Base-by-base conservation (phyloP, 2,329 filamentous ascomycete species). In the Ascochyta rabiei region DNA sequence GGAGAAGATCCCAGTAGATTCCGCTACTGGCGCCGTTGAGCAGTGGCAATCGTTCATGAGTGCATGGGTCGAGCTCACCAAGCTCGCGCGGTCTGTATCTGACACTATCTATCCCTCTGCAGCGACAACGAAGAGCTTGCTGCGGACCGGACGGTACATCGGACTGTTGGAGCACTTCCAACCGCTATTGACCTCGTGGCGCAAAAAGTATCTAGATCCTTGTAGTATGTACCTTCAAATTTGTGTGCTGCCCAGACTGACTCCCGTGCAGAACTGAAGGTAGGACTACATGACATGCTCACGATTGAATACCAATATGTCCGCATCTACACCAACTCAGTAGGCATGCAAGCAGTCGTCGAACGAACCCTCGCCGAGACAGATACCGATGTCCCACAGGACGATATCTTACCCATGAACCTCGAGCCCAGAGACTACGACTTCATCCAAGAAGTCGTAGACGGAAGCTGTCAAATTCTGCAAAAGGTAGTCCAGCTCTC, bases 311-410 rank as follows among this genome's bases (percentile, higher is more conserved):
- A 77, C 41, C 74, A 79, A 28, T 78, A 78, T 42, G 71, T 77
- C 1, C 65, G 76, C 2, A 75, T 77, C 15, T 79, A 77, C 48
- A 76, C 75, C 34, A 80, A 80, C 41, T 78, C 76, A 0, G 75
- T 84, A 6, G 82, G 81, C 2, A 81, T 85, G 69, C 82, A 85
- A 66, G 82, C 82, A 2, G 79, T 84, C 3, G 81, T 84, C 3
- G 82, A 84, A 54, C 79, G 81, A n/a, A 79, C 77, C 1, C 70
- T 82, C n/a, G 70, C 71, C 6, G 72, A 75, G 46, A 68, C 70
- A 19, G 72, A 76, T 56, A 69, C 70, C 4, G 70, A 74, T 12
- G 68, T 67, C 1, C 67, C 68, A 34, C 79, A 68, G 50, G 71
- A 73, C 35, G 70, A 74, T 9, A 69, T 79, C 33, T 64, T 79